Evolutionary conservation across 2,329 filamentous ascomycete genomes (phyloP).

Genomic region (Bipolaris gigantea): DNA sequence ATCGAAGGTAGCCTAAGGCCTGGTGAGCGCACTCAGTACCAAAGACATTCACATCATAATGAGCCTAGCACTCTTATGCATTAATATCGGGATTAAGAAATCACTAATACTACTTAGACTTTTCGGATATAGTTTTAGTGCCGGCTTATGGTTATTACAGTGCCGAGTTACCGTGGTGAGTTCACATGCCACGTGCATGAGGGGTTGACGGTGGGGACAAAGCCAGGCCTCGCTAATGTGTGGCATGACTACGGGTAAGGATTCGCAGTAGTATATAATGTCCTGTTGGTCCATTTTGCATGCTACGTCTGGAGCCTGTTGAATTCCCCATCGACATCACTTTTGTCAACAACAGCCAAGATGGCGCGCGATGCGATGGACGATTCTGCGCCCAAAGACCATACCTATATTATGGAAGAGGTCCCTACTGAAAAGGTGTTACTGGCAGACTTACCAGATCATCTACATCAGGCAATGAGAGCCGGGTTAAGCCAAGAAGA

Average conservation of each 20-base stretch:
- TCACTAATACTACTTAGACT: background rate
- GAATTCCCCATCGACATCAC: background rate
- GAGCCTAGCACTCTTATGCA: background rate
- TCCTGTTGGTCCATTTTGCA: too few relatives aligned
- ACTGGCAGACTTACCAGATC: background rate
- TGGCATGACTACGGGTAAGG: background rate
- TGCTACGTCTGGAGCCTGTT: background rate
- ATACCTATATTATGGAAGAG: background rate
- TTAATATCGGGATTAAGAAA: background rate
- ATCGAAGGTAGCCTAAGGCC: too few relatives aligned
- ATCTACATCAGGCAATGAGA: conserved; percentile 14
- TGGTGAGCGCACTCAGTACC: background rate
- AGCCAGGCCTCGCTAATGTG: background rate
- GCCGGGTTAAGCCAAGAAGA: conserved; percentile 28
- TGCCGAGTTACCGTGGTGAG: background rate
- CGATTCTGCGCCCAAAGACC: background rate
- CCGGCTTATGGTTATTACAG: background rate
- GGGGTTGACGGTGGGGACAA: background rate
- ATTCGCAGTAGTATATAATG: background rate
- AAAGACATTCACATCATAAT: background rate
- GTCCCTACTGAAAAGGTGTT: background rate
- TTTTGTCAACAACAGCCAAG: background rate
- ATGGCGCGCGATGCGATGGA: background rate
- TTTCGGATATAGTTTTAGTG: background rate
- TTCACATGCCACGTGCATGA: background rate